Base-by-base conservation (phyloP, 176 grass and related monocot species). In the Ampelocalamus luodianensis region DNA sequence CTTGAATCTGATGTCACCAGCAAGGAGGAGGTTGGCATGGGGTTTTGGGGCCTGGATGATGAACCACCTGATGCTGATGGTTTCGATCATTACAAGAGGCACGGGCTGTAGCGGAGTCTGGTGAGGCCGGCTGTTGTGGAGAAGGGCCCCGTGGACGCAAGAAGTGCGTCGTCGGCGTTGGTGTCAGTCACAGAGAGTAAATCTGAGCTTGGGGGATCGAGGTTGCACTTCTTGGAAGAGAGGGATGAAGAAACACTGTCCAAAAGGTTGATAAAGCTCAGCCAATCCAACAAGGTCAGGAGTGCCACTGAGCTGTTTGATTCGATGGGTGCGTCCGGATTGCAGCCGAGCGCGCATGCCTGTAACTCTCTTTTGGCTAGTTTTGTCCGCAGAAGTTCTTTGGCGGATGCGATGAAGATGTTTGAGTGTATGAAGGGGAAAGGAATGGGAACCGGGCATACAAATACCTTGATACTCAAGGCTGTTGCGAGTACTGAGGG, bases 171-270 rank as follows among this genome's bases (percentile, higher is more conserved):
- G 1, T 27, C 49, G 15, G 36, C 37, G 34, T 22, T 36, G 29
- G 43, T 10, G 23, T 6, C 86, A 61, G 79, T 79, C 29, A 53
- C 65, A 27, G 71, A 77, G 73, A 82, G 49, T 10, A 68, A 46
- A 53, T 78, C 75, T 23, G 79, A 85, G 61, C 62, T 46, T 68
- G 68, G 77, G 4, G 72, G 24, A 12, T 65, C 79, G 22, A 92
- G 89, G 51, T 73, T 98, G 58, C 87, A 98, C 82, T 98, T 90
- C 72, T 85, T 98, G 80, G 95, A 98, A 50, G 95, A 98, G 87
- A 91, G 85, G 88, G 85, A 95, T 74, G 93, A 98, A 83, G 79
- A 88, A 39, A 22, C 45, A 59, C 79, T 95, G 50, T 98, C 96
- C 18, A 87, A 32, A 72, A 93, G 96, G 79, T 22, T 98, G 64